These are phyloP conservation scores for Picea sitchensis DNA, from an alignment of 75 land plant genomes.

Conservation along the genomic window DNA sequence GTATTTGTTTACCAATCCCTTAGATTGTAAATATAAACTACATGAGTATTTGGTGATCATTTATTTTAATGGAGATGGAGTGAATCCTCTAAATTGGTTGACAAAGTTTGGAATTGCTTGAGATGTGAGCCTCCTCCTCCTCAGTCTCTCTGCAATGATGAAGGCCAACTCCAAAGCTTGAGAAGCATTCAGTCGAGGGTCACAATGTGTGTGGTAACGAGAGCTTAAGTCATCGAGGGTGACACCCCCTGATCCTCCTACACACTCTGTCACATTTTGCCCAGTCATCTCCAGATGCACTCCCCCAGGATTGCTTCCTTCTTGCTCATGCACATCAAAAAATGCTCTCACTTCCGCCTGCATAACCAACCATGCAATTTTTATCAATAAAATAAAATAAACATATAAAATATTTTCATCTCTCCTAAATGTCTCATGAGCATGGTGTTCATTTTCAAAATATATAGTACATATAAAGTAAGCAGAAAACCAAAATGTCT, in stretches of 20 bases:
- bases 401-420: too few relatives aligned
- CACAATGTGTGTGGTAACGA: slow-evolving; percentile 70
- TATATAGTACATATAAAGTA: too few relatives aligned
- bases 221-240: slow-evolving; percentile 54
- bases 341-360: slow-evolving; percentile 63
- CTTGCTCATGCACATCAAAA: slow-evolving; percentile 79
- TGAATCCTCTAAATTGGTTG: too few relatives aligned
- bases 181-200: slow-evolving; percentile 67
- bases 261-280: slow-evolving; percentile 73
- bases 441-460: too few relatives aligned
- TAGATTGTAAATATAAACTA: too few relatives aligned
- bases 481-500: too few relatives aligned
- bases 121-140: slow-evolving; percentile 35
- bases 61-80: too few relatives aligned
- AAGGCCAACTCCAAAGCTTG: slow-evolving; percentile 71
- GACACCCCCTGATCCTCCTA: slow-evolving; percentile 54
- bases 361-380: neutral
- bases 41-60: too few relatives aligned
- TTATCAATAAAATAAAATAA: too few relatives aligned
- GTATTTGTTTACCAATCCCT: too few relatives aligned
- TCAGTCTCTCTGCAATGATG: slow-evolving; percentile 49
- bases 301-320: slow-evolving; percentile 72
- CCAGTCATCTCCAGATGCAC: slow-evolving; percentile 81
- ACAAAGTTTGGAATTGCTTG: too few relatives aligned
- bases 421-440: too few relatives aligned